Evolutionary conservation across 2,329 filamentous ascomycete genomes (phyloP).

Genomic region (Phaeosphaeria sp.): DNA sequence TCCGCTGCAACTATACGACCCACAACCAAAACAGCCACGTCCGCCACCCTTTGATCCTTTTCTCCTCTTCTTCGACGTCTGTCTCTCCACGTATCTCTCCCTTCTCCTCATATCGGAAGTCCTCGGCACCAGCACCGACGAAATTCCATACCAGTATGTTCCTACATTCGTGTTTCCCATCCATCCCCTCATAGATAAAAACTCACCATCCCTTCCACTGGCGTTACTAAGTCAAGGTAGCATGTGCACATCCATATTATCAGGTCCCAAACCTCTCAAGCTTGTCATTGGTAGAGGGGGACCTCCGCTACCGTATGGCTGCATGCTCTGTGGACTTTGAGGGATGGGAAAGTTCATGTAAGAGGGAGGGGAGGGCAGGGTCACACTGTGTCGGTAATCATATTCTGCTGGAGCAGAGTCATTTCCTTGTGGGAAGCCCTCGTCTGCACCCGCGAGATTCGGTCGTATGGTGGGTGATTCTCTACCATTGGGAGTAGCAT

Average conservation of each 20-base stretch:
- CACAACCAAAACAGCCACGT: background rate
- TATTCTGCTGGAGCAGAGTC: too few relatives aligned
- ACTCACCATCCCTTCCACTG: background rate
- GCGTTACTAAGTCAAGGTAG: background rate
- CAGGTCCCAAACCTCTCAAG: background rate
- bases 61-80: background rate
- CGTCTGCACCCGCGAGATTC: background rate
- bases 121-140: background rate
- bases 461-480: background rate
- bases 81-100: background rate
- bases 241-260: background rate
- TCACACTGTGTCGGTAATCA: too few relatives aligned
- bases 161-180: background rate
- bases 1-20: too few relatives aligned
- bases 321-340: background rate
- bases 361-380: too few relatives aligned
- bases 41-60: background rate
- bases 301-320: background rate
- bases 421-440: background rate
- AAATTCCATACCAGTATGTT: background rate
- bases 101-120: background rate
- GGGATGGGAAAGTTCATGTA: background rate
- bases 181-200: background rate
- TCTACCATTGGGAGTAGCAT: background rate
- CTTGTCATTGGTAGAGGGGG: background rate